A percentile compares a stretch with the other conserved stretches of the same genome.
Evolutionary conservation across 1,139 yeast genomes (phyloP).

Genomic region (Lodderomyces margitis): DNA sequence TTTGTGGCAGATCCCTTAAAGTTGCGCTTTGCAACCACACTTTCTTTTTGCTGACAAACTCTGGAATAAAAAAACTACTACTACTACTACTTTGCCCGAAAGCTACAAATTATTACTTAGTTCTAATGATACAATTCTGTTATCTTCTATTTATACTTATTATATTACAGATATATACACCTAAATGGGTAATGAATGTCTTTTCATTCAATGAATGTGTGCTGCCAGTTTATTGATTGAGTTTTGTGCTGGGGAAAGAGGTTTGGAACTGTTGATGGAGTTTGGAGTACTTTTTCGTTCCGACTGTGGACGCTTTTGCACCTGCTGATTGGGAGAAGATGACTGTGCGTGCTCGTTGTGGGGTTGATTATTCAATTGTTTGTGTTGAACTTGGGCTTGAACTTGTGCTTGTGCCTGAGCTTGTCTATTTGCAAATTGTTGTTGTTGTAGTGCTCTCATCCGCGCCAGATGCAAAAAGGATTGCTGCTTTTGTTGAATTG

Average conservation of each 20-base stretch:
- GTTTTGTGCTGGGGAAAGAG: constrained; percentile 7
- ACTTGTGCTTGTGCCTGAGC: constrained; percentile 29
- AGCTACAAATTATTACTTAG: no score
- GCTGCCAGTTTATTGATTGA: constrained; percentile 5
- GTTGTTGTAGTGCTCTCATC: constrained; percentile 45
- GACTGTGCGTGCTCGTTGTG: constrained; percentile 2
- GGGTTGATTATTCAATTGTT: constrained; percentile 6
- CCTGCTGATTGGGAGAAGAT: constrained; percentile 6
- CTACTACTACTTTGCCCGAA: no score
- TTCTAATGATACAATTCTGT: no score
- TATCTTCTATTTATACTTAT: neutral
- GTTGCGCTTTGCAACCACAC: neutral
- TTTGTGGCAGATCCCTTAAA: no score
- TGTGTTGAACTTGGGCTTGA: constrained; percentile 7
- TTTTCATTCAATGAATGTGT: neutral
- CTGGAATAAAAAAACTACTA: no score
- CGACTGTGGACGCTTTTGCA: neutral
- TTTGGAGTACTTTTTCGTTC: constrained; percentile 2
- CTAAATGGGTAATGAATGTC: constrained; percentile 2
- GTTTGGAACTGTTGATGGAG: constrained; percentile 2
- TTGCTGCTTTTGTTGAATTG: constrained; percentile 48
- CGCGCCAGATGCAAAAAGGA: constrained; percentile 44
- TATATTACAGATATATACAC: constrained; percentile 6
- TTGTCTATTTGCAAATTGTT: constrained; percentile 24
- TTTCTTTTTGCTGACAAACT: no score